Evolutionary conservation across 768 basidiomycete genomes (phyloP), one percentile per base, ranked within the genome.

Genomic region (Russula sp.): DNA sequence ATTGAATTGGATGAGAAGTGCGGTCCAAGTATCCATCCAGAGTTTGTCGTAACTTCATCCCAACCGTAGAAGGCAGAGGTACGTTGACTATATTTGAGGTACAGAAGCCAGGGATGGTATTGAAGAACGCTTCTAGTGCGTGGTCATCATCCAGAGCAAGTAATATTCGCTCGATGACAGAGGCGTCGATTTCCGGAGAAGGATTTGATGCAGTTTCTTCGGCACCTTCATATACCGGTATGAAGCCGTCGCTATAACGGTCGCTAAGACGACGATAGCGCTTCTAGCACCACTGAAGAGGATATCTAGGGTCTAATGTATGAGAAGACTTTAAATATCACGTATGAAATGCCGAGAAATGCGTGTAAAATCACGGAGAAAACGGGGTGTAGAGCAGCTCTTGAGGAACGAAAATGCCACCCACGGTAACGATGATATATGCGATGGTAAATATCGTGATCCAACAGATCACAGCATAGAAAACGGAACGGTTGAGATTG

Each of bases 101-200:
- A 34, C 26, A 63, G 34, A 63, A 63, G 5, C 55, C 55, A 42
- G 62, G 62, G 20, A 63, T 40, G 13, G 46, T 8, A 1, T n/a
- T 28, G 28, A 63, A 63, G 36, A 63, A 63, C 5, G n/a, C 26
- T 22, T 63, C 55, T 5, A 57, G 48, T 42, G 38, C 26, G 8
- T 16, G 16, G 16, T 63, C 62, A 18, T 42, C 55, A 32, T 42
- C 26, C 55, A 57, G 16, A 42, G 36, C 6, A 14, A 13, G 1
- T 10, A 63, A 32, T 32, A 32, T 42, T 28, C 49, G 28, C 13
- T 38, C 24, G 11, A 63, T 24, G n/a, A 56, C 32, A 0, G 8
- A n/a, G 7, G 34, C 10, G 20, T 63, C 62, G 2, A 57, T 57
- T 2, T 57, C 28, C 1, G 62, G 22, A 24, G 62, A 36, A 0